These are phyloP conservation scores for Thalassia testudinum DNA, from an alignment of 116 monocot genomes.

Conservation along the genomic window DNA sequence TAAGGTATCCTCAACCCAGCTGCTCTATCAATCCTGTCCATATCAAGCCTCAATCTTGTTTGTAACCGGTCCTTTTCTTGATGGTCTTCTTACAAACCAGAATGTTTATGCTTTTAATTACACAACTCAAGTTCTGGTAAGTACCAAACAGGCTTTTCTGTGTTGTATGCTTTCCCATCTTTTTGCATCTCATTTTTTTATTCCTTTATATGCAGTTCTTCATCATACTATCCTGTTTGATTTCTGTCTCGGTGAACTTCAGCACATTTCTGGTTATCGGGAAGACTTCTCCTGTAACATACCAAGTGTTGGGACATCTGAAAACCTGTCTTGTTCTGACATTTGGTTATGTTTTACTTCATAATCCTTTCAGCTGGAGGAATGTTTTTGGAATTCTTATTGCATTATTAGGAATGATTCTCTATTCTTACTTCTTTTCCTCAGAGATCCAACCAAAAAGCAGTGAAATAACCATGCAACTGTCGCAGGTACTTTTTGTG, in stretches of 20 bases:
- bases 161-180: neutral
- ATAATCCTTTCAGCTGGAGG: conserved; percentile 84
- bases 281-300: conserved; percentile 80
- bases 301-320: conserved; percentile 84
- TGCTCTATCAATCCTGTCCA: conserved; percentile 87
- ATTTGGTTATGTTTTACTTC: conserved; percentile 74
- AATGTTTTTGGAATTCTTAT: conserved; percentile 66
- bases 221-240: conserved; percentile 67
- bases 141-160: neutral
- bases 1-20: conserved; percentile 91
- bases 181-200: neutral
- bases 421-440: conserved; percentile 61
- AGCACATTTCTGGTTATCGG: conserved; percentile 94
- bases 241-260: conserved; percentile 77
- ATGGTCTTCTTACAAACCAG: conserved; percentile 64
- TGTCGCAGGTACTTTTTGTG: conserved; percentile 29
- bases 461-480: conserved; percentile 29
- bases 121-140: conserved; percentile 64
- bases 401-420: conserved; percentile 67
- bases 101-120: conserved; percentile 87
- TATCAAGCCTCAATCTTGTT: conserved; percentile 70
- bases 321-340: conserved; percentile 84
- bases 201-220: conserved; percentile 31
- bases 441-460: conserved; percentile 50
- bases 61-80: conserved; percentile 76